Percentiles rank a stretch among this genome's conserved stretches.
These are phyloP conservation scores for Betula pendula DNA, from an alignment of 306 rosid genomes.

Conservation along the genomic window DNA sequence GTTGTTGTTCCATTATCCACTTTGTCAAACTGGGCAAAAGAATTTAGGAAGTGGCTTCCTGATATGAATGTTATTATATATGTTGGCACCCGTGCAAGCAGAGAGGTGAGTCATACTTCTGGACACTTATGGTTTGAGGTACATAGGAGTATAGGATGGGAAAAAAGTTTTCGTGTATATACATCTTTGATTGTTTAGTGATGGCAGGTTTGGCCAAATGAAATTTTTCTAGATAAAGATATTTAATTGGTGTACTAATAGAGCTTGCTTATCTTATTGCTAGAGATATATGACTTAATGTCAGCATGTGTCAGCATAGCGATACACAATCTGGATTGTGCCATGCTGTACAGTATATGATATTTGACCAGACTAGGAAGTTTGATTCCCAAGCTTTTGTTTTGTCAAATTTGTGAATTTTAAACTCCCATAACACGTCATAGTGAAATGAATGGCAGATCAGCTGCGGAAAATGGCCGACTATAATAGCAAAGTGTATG, in stretches of 20 bases:
- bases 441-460: background rate
- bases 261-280: too few relatives aligned
- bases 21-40: conserved; percentile 98
- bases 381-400: background rate
- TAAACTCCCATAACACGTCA: background rate
- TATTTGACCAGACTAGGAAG: background rate
- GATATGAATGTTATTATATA: conserved; percentile 94
- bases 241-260: background rate
- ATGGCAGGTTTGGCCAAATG: background rate
- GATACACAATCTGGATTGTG: background rate
- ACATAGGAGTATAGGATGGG: background rate
- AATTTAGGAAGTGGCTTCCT: conserved; percentile 99
- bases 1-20: conserved; percentile 97
- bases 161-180: background rate
- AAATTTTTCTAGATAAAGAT: background rate
- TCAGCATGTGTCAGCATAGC: background rate
- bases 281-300: background rate
- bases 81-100: conserved; percentile 98
- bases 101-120: conserved; percentile 71
- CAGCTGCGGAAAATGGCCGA: background rate
- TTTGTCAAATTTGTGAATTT: background rate
- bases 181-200: background rate
- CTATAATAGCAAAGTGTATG: background rate
- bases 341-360: background rate
- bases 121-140: conserved; percentile 9